phyloP scores from a whole-genome alignment of 176 grass and related monocot species.

The Triticum dicoccoides region DNA sequence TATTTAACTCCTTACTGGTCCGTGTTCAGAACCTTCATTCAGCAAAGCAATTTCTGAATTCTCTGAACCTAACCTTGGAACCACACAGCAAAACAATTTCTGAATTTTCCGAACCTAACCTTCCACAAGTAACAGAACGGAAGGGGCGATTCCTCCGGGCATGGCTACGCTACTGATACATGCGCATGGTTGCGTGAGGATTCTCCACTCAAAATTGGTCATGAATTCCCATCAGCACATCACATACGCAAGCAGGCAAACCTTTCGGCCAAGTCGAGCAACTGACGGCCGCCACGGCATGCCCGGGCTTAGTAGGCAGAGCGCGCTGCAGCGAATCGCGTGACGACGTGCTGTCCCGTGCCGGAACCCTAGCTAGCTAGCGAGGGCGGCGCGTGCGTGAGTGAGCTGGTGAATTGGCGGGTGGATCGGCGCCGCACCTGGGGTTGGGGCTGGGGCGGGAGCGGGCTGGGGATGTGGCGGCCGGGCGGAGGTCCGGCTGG shows the following conservation, averaged over 20 bases:
- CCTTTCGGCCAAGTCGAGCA: not conserved
- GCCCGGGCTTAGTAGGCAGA: not conserved
- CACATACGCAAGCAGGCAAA: not conserved
- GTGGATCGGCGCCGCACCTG: not conserved
- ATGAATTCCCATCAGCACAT: not conserved
- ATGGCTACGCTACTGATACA: no score
- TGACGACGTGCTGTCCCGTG: not conserved
- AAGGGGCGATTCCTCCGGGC: not conserved
- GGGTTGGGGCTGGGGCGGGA: not conserved
- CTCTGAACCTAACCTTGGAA: not conserved
- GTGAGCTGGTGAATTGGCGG: not conserved
- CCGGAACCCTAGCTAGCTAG: not conserved
- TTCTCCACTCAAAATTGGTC: not conserved
- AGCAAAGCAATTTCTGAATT: not conserved
- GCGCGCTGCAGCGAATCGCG: not conserved
- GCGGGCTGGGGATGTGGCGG: not conserved
- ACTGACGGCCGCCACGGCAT: no score
- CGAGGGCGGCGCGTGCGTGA: not conserved
- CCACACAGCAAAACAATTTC: no score
- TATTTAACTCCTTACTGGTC: no score
- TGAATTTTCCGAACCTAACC: no score
- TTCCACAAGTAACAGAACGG: not conserved
- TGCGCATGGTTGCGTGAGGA: not conserved
- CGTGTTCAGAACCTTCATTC: not conserved
- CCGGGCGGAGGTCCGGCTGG: not conserved